phyloP scores from a whole-genome alignment of 108 stramenopile species.

The Skeletonema menzelii region DNA sequence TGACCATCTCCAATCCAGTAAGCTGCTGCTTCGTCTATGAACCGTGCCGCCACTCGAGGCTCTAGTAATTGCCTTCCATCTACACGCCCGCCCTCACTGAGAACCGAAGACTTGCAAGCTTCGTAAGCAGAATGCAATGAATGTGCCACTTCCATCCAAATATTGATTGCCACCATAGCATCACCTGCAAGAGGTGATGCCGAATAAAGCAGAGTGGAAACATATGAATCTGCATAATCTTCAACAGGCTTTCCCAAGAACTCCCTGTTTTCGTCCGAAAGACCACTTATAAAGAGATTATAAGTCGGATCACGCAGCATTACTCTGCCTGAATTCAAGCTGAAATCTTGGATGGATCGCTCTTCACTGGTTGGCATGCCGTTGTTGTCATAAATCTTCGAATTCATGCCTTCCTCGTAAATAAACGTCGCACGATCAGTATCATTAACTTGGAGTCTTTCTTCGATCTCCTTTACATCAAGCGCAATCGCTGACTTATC shows the following conservation, averaged over 20 bases:
- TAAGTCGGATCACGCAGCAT: slow-evolving; percentile 74
- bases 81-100: slow-evolving; percentile 10
- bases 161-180: slow-evolving; percentile 64
- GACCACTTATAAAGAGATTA: slow-evolving; percentile 63
- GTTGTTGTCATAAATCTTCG: slow-evolving; percentile 59
- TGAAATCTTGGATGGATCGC: slow-evolving; percentile 60
- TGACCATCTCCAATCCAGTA: slow-evolving; percentile 88
- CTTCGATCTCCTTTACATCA: slow-evolving; percentile 67
- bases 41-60: slow-evolving; percentile 56
- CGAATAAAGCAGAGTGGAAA: slow-evolving; percentile 53
- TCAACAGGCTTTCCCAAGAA: slow-evolving; percentile 49
- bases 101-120: slow-evolving; percentile 39
- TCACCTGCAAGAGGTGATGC: slow-evolving; percentile 53
- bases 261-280: slow-evolving; percentile 57
- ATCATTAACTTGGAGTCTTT: slow-evolving; percentile 48
- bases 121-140: slow-evolving; percentile 48
- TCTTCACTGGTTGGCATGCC: slow-evolving; percentile 51
- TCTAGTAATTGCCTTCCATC: slow-evolving; percentile 45
- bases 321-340: slow-evolving; percentile 38
- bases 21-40: slow-evolving; percentile 78
- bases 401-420: slow-evolving; percentile 68
- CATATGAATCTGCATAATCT: slow-evolving; percentile 70
- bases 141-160: slow-evolving; percentile 83
- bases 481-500: slow-evolving; percentile 71
- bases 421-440: slow-evolving; percentile 49